phyloP scores from a whole-genome alignment of 495 filamentous ascomycete species.

The Talaromyces nanjingensis region DNA sequence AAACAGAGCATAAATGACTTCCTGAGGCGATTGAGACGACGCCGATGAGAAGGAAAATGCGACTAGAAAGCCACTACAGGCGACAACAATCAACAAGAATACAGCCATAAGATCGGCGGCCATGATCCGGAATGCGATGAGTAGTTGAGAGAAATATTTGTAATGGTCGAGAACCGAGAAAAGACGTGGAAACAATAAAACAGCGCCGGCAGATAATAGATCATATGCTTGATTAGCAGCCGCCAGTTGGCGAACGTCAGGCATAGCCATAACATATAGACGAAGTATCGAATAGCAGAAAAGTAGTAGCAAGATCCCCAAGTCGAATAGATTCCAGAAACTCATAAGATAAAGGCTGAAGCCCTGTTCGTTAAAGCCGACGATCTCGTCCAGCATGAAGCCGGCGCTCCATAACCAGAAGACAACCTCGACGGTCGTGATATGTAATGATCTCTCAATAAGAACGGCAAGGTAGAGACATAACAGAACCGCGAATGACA shows the following conservation, averaged over 20 bases:
- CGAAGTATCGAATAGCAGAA: constrained; percentile 84
- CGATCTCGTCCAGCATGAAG: constrained; percentile 93
- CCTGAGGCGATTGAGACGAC: constrained; percentile 50
- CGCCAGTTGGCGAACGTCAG: constrained; percentile 56
- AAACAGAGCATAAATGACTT: constrained; percentile 80
- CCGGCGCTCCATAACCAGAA: constrained; percentile 98
- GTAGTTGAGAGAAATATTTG: constrained; percentile 86
- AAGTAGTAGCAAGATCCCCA: constrained; percentile 80
- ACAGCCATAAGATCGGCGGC: constrained; percentile 79
- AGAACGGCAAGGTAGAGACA: constrained; percentile 78
- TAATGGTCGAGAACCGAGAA: constrained; percentile 92
- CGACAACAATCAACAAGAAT: constrained; percentile 72
- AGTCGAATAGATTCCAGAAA: constrained; percentile 92
- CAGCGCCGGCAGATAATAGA: constrained; percentile 79
- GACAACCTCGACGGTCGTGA: constrained; percentile 73
- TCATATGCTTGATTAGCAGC: constrained; percentile 77
- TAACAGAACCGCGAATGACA: constrained; percentile 73
- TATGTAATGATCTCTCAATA: constrained; percentile 57
- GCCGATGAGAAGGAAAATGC: constrained; percentile 80
- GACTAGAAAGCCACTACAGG: constrained; percentile 89
- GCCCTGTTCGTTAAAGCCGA: constrained; percentile 88
- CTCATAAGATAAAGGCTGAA: constrained; percentile 94
- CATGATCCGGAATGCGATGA: constrained; percentile 92
- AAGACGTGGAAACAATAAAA: constrained; percentile 80
- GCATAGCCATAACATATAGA: constrained; percentile 73